These are phyloP conservation scores for Herpetomonas samuelpessoai DNA, from an alignment of 208 protist species.

Conservation along the genomic window DNA sequence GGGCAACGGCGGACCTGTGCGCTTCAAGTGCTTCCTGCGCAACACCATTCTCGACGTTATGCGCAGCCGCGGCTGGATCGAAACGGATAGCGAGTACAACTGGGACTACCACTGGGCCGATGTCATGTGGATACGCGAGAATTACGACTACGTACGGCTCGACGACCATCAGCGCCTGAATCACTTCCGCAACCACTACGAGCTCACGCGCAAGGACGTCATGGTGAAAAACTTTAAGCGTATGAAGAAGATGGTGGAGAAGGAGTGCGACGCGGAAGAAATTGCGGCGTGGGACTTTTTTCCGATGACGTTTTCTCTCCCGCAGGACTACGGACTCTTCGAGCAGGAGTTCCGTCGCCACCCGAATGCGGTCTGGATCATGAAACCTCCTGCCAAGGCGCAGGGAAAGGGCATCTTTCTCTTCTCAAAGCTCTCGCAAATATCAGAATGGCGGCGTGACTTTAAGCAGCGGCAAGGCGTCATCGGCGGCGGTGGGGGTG, in stretches of 20 bases:
- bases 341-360: conserved; percentile 94
- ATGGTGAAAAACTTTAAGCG: conserved; percentile 96
- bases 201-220: conserved; percentile 95
- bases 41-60: conserved; percentile 92
- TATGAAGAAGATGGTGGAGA: conserved; percentile 84
- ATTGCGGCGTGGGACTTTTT: conserved; percentile 93
- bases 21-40: conserved; percentile 84
- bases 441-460: conserved; percentile 92
- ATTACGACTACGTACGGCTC: conserved; percentile 86
- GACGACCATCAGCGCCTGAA: conserved; percentile 90
- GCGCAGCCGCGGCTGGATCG: conserved; percentile 90
- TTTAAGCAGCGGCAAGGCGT: conserved; percentile 67
- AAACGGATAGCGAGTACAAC: conserved; percentile 88
- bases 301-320: conserved; percentile 93
- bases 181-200: conserved; percentile 97
- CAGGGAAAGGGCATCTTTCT: conserved; percentile 98
- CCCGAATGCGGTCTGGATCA: conserved; percentile 93
- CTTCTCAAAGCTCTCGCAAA: conserved; percentile 95
- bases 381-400: conserved; percentile 96
- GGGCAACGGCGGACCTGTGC: conserved; percentile 41
- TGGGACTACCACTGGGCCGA: conserved; percentile 95
- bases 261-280: conserved; percentile 81
- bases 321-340: conserved; percentile 94
- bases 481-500: conserved; percentile 9
- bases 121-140: conserved; percentile 91